Evolutionary conservation across 1,284 basidiomycete species (phyloP).

Genomic region (Sanguinoderma infundibulare): DNA sequence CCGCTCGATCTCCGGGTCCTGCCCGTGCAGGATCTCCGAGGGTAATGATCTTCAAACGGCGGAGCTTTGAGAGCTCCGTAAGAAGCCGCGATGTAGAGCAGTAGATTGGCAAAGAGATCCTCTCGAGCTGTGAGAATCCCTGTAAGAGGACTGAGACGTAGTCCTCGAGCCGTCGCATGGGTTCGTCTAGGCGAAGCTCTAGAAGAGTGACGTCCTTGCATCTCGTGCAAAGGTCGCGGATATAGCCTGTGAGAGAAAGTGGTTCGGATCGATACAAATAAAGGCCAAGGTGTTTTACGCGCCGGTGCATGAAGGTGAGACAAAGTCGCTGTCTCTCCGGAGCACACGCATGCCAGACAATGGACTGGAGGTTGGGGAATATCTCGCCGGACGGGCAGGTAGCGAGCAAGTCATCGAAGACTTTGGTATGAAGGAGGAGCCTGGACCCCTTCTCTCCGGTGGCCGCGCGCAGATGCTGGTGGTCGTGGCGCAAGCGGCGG

Average conservation of each 20-base stretch:
- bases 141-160: slow-evolving; percentile 41
- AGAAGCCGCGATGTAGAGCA: slow-evolving; percentile 50
- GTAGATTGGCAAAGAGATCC: slow-evolving; percentile 54
- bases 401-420: slow-evolving; percentile 52
- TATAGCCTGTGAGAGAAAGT: slow-evolving; percentile 36
- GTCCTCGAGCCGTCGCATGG: slow-evolving; percentile 42
- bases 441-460: slow-evolving; percentile 20
- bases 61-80: slow-evolving; percentile 47
- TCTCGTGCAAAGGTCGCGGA: slow-evolving; percentile 49
- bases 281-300: slow-evolving; percentile 38
- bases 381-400: slow-evolving; percentile 56
- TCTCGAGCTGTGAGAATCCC: slow-evolving; percentile 47
- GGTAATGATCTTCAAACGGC: slow-evolving; percentile 49
- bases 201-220: slow-evolving; percentile 51
- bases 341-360: slow-evolving; percentile 42
- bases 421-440: slow-evolving; percentile 29
- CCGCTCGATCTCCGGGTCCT: slow-evolving; percentile 45
- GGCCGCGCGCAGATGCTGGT: slow-evolving; percentile 15
- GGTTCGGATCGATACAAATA: slow-evolving; percentile 32
- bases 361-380: slow-evolving; percentile 55
- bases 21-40: slow-evolving; percentile 48
- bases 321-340: slow-evolving; percentile 34
- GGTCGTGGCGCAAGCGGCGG: slow-evolving; percentile 38
- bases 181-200: slow-evolving; percentile 41
- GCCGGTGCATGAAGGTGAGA: slow-evolving; percentile 45